Conservation (phyloP, 495 filamentous ascomycete genomes). For the Rostrohypoxylon terebratum region DNA sequence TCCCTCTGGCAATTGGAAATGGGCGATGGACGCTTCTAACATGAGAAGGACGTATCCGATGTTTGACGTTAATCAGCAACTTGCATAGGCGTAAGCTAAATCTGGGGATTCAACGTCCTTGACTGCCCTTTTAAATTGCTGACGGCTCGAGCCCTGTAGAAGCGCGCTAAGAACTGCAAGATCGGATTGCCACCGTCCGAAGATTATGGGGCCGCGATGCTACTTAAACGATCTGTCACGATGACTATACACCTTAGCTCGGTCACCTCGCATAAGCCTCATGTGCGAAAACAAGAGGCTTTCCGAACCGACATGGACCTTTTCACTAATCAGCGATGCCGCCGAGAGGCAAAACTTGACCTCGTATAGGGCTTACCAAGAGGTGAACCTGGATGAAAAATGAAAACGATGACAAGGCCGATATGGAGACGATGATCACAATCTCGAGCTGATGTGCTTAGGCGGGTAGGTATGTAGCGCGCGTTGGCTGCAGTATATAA, state of each 20-base stretch:
- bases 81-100: constrained; percentile 1
- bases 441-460: neutral
- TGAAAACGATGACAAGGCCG: constrained; percentile 14
- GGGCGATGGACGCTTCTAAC: too few species aligned
- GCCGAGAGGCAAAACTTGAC: neutral
- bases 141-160: neutral
- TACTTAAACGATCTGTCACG: constrained; percentile 25
- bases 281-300: neutral
- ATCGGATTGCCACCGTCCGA: neutral
- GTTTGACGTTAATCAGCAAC: constrained; percentile 1
- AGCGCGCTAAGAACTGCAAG: constrained; percentile 13
- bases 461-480: neutral
- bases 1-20: too few species aligned
- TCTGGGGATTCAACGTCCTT: neutral
- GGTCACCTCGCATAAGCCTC: neutral
- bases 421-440: neutral
- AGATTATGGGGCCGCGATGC: neutral
- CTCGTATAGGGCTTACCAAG: too few species aligned
- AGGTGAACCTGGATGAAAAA: neutral
- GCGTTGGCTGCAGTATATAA: constrained; percentile 3
- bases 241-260: constrained; percentile 14
- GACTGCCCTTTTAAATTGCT: neutral
- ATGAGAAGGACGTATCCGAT: neutral
- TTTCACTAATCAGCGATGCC: neutral
- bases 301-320: neutral